phyloP scores from a whole-genome alignment of 106 monocot species.

The Dactylorhiza incarnata region DNA sequence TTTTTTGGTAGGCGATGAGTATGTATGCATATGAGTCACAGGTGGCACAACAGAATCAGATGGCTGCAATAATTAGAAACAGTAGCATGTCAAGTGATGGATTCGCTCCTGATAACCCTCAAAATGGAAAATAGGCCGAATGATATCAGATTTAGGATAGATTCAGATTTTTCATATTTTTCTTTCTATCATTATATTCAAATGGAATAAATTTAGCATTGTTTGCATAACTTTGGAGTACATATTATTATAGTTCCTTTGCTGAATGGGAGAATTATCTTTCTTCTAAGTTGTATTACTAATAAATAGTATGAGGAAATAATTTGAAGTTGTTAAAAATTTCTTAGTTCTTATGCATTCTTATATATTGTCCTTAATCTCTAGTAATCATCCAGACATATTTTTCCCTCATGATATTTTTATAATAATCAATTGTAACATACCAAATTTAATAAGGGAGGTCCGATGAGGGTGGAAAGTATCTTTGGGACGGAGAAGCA shows the following conservation, averaged over 20 bases:
- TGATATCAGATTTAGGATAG: background rate
- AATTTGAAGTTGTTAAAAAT: too few species aligned
- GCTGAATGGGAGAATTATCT: background rate
- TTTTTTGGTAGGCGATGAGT: conserved; percentile 37
- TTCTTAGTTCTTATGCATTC: too few species aligned
- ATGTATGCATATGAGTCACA: conserved; percentile 42
- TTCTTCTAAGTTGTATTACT: background rate
- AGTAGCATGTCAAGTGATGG: conserved; percentile 19
- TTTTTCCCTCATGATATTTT: too few species aligned
- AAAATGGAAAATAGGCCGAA: conserved; percentile 17
- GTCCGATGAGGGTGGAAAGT: too few species aligned
- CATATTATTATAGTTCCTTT: background rate
- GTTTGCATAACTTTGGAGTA: background rate
- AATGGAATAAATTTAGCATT: background rate
- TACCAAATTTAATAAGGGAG: too few species aligned
- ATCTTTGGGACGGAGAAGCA: too few species aligned
- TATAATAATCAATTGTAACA: too few species aligned
- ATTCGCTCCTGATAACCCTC: conserved; percentile 17
- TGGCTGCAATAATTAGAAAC: conserved; percentile 11
- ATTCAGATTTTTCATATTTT: background rate
- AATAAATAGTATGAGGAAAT: too few species aligned
- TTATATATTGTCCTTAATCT: too few species aligned
- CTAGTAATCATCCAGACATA: too few species aligned
- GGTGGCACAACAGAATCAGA: conserved; percentile 33
- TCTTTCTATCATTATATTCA: background rate